These are phyloP conservation scores for Kregervanrija delftensis DNA, from an alignment of 805 yeast species.

Conservation along the genomic window DNA sequence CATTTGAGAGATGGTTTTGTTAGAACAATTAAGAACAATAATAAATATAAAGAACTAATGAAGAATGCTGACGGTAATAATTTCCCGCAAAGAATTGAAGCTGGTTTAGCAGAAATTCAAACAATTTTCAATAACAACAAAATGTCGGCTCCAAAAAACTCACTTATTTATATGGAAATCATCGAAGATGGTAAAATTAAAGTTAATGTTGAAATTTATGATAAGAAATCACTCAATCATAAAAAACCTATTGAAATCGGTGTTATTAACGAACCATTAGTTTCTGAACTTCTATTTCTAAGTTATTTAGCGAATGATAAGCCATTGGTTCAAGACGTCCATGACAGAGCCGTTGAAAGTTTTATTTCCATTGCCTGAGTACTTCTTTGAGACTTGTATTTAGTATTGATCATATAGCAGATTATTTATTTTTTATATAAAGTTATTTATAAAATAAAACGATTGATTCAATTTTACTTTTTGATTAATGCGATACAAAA, in stretches of 20 bases:
- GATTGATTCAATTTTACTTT: too few relatives aligned
- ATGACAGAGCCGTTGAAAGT: conserved; percentile 17
- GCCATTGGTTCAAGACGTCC: conserved; percentile 46
- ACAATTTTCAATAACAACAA: conserved; percentile 46
- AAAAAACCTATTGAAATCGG: conserved; percentile 41
- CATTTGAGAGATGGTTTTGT: conserved; percentile 87
- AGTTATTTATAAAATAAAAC: too few relatives aligned
- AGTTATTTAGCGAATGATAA: conserved; percentile 67
- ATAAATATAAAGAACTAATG: conserved; percentile 43
- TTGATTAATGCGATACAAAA: too few relatives aligned
- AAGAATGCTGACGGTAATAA: conserved; percentile 35
- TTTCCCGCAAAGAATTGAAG: conserved; percentile 9
- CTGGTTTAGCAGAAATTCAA: conserved; percentile 63
- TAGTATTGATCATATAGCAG: too few relatives aligned
- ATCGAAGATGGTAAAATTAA: conserved; percentile 39
- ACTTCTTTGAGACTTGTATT: too few relatives aligned
- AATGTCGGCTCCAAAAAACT: conserved; percentile 72
- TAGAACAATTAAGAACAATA: conserved; percentile 67
- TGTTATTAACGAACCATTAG: conserved; percentile 48
- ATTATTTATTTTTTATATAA: too few relatives aligned
- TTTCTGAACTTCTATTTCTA: conserved; percentile 62
- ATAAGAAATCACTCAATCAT: conserved; percentile 1
- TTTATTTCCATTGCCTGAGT: conserved; percentile 10
- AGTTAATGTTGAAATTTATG: conserved; percentile 19
- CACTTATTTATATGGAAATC: conserved; percentile 55